Percentiles rank a stretch among this genome's conserved stretches.
Conservation (phyloP, 2,329 filamentous ascomycete species). For the Fusarium fracticaudum region DNA sequence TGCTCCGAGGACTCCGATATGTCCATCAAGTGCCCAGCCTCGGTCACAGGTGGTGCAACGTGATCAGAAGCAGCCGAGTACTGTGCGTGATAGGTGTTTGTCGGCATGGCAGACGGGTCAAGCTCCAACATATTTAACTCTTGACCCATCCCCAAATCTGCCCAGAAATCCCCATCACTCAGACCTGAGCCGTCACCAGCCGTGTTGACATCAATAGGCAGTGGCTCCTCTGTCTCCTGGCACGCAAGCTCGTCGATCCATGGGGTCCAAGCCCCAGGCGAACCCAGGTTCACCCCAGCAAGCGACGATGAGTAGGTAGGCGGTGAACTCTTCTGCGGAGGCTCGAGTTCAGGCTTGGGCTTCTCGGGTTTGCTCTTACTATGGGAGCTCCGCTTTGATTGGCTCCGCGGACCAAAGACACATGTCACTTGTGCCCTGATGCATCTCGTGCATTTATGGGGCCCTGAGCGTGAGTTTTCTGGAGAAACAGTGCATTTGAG, state of each 20-base stretch:
- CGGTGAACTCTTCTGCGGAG: background rate
- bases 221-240: background rate
- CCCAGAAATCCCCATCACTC: background rate
- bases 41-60: fast-evolving
- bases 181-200: background rate
- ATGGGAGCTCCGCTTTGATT: background rate
- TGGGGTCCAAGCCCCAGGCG: background rate
- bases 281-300: background rate
- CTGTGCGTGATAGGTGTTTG: background rate
- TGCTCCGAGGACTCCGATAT: background rate
- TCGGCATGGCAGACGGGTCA: background rate
- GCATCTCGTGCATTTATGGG: background rate
- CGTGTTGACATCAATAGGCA: fast-evolving
- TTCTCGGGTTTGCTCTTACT: background rate
- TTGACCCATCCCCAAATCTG: background rate
- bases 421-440: background rate
- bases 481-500: background rate
- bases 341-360: fast-evolving
- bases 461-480: background rate
- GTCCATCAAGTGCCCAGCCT: background rate
- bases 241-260: background rate
- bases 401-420: background rate
- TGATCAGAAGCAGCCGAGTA: background rate
- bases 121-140: background rate
- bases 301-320: background rate